phyloP scores from a whole-genome alignment of 2,329 filamentous ascomycete species.

The Fusarium marasasianum region DNA sequence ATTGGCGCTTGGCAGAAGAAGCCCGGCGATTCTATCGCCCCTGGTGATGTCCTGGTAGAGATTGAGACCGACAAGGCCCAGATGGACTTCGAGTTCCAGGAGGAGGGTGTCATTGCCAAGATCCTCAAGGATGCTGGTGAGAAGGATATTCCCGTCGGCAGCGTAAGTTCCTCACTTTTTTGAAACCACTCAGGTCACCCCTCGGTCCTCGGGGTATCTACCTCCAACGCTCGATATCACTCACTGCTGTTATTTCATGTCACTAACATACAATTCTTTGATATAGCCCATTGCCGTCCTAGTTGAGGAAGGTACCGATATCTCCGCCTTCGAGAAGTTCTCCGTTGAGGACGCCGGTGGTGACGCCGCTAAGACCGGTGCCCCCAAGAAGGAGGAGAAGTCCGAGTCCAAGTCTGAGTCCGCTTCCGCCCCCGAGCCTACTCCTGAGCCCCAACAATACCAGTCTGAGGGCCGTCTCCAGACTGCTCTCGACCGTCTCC shows the following conservation, averaged over 20 bases:
- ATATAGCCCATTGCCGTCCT: slow-evolving; percentile 91
- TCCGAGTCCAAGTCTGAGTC: slow-evolving; percentile 68
- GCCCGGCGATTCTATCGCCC: slow-evolving; percentile 83
- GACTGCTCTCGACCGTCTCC: slow-evolving; percentile 83
- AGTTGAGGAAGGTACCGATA: slow-evolving; percentile 89
- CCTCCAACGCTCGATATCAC: slow-evolving; percentile 5
- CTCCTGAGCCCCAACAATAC: slow-evolving; percentile 73
- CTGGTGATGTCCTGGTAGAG: slow-evolving; percentile 95
- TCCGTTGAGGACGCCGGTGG: slow-evolving; percentile 90
- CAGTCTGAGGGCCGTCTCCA: slow-evolving; percentile 81
- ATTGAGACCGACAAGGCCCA: slow-evolving; percentile 99
- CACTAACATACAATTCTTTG: slow-evolving; percentile 17
- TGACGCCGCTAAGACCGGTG: slow-evolving; percentile 67
- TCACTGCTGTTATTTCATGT: not conserved
- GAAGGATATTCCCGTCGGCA: slow-evolving; percentile 94
- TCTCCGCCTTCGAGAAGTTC: slow-evolving; percentile 89
- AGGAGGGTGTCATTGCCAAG: slow-evolving; percentile 95
- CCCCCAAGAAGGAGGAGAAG: slow-evolving; percentile 73
- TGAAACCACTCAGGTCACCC: slow-evolving; percentile 5
- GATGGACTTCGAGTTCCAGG: slow-evolving; percentile 99
- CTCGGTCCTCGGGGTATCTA: slow-evolving; percentile 30
- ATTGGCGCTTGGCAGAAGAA: slow-evolving; percentile 99
- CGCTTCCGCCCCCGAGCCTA: slow-evolving; percentile 54
- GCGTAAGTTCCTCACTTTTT: slow-evolving; percentile 69
- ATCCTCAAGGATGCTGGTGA: slow-evolving; percentile 90